These are phyloP conservation scores for Chlamydomonas applanata DNA, from an alignment of 139 green algal genomes.

Conservation along the genomic window DNA sequence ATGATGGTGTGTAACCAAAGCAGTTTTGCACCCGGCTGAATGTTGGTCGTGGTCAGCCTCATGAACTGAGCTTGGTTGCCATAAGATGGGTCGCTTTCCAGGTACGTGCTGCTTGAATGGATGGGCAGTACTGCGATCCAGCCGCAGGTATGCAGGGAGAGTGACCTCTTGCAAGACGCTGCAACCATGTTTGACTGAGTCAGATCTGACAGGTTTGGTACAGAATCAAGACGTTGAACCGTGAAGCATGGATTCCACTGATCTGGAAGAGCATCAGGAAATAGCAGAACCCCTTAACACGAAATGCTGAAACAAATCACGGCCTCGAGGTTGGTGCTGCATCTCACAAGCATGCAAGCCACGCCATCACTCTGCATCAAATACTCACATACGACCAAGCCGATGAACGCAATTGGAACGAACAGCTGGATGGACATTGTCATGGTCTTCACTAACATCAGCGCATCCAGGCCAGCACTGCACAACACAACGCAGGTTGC, in stretches of 20 bases:
- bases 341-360: no score
- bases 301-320: no score
- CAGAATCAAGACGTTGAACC: no score
- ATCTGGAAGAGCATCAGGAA: no score
- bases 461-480: constrained; percentile 7
- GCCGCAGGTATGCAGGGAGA: no score
- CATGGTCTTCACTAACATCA: constrained; percentile 38
- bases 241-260: no score
- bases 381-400: constrained; percentile 21
- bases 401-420: constrained; percentile 15
- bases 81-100: neutral
- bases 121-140: neutral
- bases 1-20: constrained; percentile 23
- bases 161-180: no score
- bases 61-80: constrained; percentile 24
- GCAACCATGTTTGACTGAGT: no score
- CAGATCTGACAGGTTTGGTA: no score
- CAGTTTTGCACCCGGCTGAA: neutral
- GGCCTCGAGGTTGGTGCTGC: no score
- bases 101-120: neutral
- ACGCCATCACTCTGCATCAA: neutral
- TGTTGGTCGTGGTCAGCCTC: constrained; percentile 35
- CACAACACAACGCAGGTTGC: neutral
- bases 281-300: no score
- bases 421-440: constrained; percentile 36